These are phyloP conservation scores for Coccomyxa subellipsoidea DNA, from an alignment of 163 green algal genomes.

Conservation along the genomic window DNA sequence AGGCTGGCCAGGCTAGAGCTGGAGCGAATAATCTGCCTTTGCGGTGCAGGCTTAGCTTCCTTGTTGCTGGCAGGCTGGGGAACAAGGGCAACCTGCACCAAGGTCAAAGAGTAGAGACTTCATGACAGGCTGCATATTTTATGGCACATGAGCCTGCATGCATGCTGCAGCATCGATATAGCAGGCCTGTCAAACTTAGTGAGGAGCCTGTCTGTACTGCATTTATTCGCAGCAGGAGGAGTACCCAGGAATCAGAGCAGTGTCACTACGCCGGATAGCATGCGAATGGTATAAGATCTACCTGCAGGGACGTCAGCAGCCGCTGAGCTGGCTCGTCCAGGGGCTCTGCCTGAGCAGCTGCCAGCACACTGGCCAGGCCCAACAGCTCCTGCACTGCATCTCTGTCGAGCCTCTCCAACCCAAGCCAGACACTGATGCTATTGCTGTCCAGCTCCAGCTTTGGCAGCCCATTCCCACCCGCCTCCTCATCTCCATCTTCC, in stretches of 20 bases:
- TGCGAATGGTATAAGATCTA: neutral
- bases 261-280: too few species aligned
- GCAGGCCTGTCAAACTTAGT: too few species aligned
- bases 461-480: neutral
- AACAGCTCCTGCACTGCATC: neutral
- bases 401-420: neutral
- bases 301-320: conserved; percentile 12
- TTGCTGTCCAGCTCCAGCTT: neutral
- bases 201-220: too few species aligned
- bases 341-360: neutral
- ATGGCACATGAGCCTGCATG: too few species aligned
- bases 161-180: neutral
- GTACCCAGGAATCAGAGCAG: too few species aligned
- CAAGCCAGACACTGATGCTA: neutral
- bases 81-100: neutral
- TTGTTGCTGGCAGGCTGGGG: neutral
- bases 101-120: neutral
- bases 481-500: neutral
- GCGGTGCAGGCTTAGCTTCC: neutral
- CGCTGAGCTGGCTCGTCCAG: conserved; percentile 13
- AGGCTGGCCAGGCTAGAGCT: neutral
- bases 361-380: neutral
- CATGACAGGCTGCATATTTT: too few species aligned
- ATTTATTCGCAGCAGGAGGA: too few species aligned
- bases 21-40: neutral